phyloP scores from a whole-genome alignment of 2,329 filamentous ascomycete genomes.

The Nannizziopsis barbatae region DNA sequence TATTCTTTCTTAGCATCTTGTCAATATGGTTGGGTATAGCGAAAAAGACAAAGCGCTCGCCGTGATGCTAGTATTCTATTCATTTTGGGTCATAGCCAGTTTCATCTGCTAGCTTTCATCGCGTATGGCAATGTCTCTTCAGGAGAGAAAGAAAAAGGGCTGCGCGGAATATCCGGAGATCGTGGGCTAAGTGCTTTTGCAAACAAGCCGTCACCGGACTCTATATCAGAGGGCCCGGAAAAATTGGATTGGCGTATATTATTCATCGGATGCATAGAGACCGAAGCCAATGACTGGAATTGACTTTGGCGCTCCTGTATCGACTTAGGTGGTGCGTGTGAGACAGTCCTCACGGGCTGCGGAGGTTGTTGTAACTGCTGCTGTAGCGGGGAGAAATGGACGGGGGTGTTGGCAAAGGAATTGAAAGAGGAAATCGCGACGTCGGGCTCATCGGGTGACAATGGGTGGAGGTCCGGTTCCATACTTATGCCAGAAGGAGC shows the following conservation, averaged over 20 bases:
- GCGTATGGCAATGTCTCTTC: constrained; percentile 28
- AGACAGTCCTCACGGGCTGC: constrained; percentile 21
- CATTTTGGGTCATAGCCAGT: background rate
- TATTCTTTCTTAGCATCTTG: too few relatives aligned
- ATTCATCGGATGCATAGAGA: constrained; percentile 16
- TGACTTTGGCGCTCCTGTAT: constrained; percentile 29
- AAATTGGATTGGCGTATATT: constrained; percentile 25
- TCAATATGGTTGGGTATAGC: background rate
- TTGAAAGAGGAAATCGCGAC: constrained; percentile 53
- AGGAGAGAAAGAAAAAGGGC: constrained; percentile 59
- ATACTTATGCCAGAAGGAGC: constrained; percentile 14
- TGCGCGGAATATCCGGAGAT: constrained; percentile 73
- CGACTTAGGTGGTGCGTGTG: constrained; percentile 29
- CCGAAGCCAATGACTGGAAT: constrained; percentile 13
- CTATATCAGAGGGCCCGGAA: constrained; percentile 27
- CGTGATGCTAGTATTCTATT: background rate
- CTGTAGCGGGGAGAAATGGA: constrained; percentile 20
- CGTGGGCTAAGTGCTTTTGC: constrained; percentile 76
- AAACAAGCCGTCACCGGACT: constrained; percentile 71
- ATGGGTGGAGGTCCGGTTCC: constrained; percentile 33
- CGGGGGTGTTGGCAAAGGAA: constrained; percentile 42
- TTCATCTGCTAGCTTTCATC: constrained; percentile 10
- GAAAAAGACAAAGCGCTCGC: background rate
- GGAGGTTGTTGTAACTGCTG: constrained; percentile 8
- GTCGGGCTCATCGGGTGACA: constrained; percentile 53